Evolutionary conservation across 345 rosid species (phyloP), one percentile per base, ranked within the genome.

Genomic region (Toxicodendron radicans): DNA sequence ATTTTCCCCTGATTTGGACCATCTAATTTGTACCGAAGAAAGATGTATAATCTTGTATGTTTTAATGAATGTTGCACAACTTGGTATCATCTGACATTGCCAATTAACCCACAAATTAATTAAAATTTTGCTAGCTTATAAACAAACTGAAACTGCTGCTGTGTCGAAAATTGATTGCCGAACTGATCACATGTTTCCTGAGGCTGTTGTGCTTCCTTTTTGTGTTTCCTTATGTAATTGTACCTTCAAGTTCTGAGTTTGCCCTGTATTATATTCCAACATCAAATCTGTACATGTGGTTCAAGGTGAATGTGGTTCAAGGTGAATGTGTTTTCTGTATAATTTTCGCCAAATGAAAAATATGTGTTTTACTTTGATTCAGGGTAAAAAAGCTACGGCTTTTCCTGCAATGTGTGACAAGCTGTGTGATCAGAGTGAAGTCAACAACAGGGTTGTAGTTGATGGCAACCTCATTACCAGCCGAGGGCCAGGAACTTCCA

Each of bases 301-400:
- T 38, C 7, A 38, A 38, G 43, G 43, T 38, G 54, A 51, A 51
- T 51, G 4, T 51, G n/a, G n/a, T n/a, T n/a, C n/a, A n/a, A n/a
- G n/a, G n/a, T n/a, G n/a, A n/a, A n/a, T n/a, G n/a, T 2, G 3
- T n/a, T 54, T 13, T 12, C 30, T 57, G 0, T 38, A 13, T 73
- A 14, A 12, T 9, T 4, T 20, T 16, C 13, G 46, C 20, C 48
- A 6, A 10, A 32, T 43, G 57, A 63, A 48, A 54, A 18, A 3
- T 17, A 23, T 53, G 1, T 52, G 23, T 48, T 30, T 23, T 41
- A 64, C 41, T 58, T 32, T 67, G 52, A 16, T 76, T 20, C 79
- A 95, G 99, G 99, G 96, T 68, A 95, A 95, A 80, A 95, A 92
- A 78, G 98, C 97, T 18, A 95, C 97, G 16, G 94, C 92, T 3